Percentiles rank a stretch among this genome's conserved stretches.
These are phyloP conservation scores for Nakaseomyces bracarensis DNA, from an alignment of 1,139 yeast species.

Conservation along the genomic window DNA sequence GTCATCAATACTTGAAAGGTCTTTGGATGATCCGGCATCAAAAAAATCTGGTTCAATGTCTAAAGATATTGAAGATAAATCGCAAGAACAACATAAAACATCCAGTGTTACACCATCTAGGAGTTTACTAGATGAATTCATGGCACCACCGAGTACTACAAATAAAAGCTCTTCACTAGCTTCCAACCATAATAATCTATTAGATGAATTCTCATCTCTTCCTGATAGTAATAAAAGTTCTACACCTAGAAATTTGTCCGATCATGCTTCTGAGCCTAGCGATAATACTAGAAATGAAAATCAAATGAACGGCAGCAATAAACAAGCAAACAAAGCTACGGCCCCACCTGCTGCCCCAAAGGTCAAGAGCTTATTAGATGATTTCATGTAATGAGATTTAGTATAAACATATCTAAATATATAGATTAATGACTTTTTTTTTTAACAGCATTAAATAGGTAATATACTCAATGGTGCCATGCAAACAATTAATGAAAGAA, in stretches of 20 bases:
- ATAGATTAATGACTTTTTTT: not conserved
- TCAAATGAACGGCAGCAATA: not conserved
- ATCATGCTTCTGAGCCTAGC: too few species aligned
- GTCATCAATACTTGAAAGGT: not conserved
- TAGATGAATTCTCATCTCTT: not conserved
- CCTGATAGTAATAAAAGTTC: not conserved
- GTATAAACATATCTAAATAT: not conserved
- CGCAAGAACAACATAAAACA: too few species aligned
- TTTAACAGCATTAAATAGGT: constrained; percentile 4
- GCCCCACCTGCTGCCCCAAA: constrained; percentile 1
- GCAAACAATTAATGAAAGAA: not conserved
- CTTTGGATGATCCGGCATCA: not conserved
- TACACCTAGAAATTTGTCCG: not conserved
- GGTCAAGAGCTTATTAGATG: constrained; percentile 9
- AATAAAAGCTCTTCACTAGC: too few species aligned
- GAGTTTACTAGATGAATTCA: constrained; percentile 11
- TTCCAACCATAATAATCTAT: not conserved
- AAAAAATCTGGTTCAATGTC: constrained; percentile 1
- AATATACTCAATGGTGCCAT: constrained; percentile 1
- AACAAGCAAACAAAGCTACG: not conserved
- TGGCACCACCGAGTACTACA: not conserved
- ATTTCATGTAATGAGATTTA: constrained; percentile 6
- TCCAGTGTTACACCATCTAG: constrained; percentile 8
- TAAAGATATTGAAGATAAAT: too few species aligned
- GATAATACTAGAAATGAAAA: too few species aligned